phyloP scores from a whole-genome alignment of 2,329 filamentous ascomycete species.

The Pseudogymnoascus sp. region DNA sequence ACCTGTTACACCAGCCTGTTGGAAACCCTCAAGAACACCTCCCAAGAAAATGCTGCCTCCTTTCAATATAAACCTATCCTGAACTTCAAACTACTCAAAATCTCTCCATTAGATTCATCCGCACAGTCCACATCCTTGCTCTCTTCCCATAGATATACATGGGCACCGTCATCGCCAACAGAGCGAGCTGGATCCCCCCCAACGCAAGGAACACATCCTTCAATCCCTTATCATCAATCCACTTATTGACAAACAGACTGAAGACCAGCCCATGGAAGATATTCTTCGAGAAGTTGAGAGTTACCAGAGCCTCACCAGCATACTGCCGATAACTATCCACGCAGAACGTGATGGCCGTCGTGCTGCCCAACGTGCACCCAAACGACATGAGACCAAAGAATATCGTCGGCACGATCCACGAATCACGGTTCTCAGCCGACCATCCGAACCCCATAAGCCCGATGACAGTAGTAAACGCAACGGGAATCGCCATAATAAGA shows the following conservation, averaged over 20 bases:
- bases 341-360: constrained; percentile 87
- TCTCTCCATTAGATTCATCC: constrained; percentile 80
- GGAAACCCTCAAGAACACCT: background rate
- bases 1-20: background rate
- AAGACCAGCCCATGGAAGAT: constrained; percentile 86
- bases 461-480: constrained; percentile 69
- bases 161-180: constrained; percentile 69
- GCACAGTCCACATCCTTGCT: constrained; percentile 87
- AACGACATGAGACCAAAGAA: constrained; percentile 93
- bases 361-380: constrained; percentile 82
- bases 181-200: constrained; percentile 75
- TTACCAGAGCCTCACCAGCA: constrained; percentile 88
- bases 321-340: constrained; percentile 92
- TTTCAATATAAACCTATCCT: background rate
- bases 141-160: constrained; percentile 67
- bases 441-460: constrained; percentile 97
- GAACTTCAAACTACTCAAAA: constrained; percentile 30
- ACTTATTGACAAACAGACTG: constrained; percentile 77
- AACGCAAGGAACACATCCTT: constrained; percentile 75
- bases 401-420: constrained; percentile 85
- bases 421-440: constrained; percentile 67
- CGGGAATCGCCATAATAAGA: constrained; percentile 77
- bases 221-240: constrained; percentile 69
- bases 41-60: background rate
- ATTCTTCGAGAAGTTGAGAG: constrained; percentile 91